Percentiles rank a stretch among this genome's conserved stretches.
Evolutionary conservation across 768 basidiomycete species (phyloP).

Genomic region (Pseudohyphozyma bogoriensis): DNA sequence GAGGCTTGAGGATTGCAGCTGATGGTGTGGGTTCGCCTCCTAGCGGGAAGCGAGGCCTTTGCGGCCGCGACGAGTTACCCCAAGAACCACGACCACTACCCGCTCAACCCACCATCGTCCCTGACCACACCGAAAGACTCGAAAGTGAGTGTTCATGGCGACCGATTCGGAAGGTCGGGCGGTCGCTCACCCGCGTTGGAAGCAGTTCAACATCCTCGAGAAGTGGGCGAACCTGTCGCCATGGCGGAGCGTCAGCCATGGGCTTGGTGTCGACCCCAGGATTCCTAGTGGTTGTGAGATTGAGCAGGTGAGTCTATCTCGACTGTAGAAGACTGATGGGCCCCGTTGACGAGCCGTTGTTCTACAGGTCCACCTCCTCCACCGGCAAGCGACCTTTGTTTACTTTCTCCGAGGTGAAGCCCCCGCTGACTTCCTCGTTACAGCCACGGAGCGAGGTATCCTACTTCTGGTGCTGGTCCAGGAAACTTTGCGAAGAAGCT

Average conservation of each 20-base stretch:
- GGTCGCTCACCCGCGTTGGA: background rate
- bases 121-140: too few species aligned
- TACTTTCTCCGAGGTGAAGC: background rate
- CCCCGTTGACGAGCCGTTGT: background rate
- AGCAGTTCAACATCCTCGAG: conserved; percentile 20
- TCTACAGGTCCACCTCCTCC: conserved; percentile 25
- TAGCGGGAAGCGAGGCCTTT: conserved; percentile 15
- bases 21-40: background rate
- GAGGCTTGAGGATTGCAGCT: background rate
- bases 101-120: conserved; percentile 7
- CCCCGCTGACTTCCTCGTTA: background rate
- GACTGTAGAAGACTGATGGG: background rate
- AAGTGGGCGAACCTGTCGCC: conserved; percentile 23
- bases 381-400: conserved; percentile 1
- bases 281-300: conserved; percentile 13
- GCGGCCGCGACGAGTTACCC: conserved; percentile 24
- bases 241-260: conserved; percentile 22
- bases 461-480: conserved; percentile 35
- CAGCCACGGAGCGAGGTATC: conserved; percentile 61
- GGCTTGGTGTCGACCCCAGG: conserved; percentile 5
- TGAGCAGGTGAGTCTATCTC: conserved; percentile 12
- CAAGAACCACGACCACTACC: conserved; percentile 7
- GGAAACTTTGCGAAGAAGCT: conserved; percentile 51
- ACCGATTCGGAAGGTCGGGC: background rate
- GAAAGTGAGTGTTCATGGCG: too few species aligned